A percentile compares a stretch with the other conserved stretches of the same genome.
Evolutionary conservation across 2,329 filamentous ascomycete species (phyloP).

Genomic region (Monosporascus ibericus): DNA sequence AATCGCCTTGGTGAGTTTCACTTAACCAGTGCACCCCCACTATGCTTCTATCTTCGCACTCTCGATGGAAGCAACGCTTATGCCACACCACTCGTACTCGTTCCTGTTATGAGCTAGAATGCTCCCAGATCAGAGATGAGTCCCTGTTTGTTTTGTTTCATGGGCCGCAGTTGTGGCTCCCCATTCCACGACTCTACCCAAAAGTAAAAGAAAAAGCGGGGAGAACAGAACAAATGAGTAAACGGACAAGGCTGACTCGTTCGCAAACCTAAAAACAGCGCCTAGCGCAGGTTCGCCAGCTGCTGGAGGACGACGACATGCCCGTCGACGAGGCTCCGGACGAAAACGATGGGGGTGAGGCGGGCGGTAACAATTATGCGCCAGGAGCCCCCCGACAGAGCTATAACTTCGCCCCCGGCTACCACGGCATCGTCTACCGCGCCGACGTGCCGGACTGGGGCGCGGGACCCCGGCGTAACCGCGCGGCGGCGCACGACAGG

Average conservation of each 20-base stretch:
- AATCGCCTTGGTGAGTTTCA: conserved; percentile 48
- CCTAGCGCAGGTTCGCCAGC: conserved; percentile 66
- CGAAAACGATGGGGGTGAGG: not conserved
- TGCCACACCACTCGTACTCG: too few relatives aligned
- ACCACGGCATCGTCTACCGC: conserved; percentile 79
- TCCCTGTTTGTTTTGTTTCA: too few relatives aligned
- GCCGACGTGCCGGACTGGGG: conserved; percentile 62
- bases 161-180: too few relatives aligned
- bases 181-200: too few relatives aligned
- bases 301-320: conserved; percentile 70
- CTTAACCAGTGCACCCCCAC: not conserved
- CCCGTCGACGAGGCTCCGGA: conserved; percentile 63
- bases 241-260: conserved; percentile 3
- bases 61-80: too few relatives aligned
- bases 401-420: conserved; percentile 91
- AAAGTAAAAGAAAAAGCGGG: too few relatives aligned
- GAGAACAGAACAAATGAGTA: not conserved
- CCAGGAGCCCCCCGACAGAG: conserved; percentile 58
- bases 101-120: too few relatives aligned
- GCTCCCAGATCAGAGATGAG: too few relatives aligned
- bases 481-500: conserved; percentile 16
- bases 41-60: too few relatives aligned
- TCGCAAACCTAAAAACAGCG: conserved; percentile 43
- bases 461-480: conserved; percentile 32
- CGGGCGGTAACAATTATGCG: conserved; percentile 25